Evolutionary conservation across 306 rosid genomes (phyloP), one percentile per base, ranked within the genome.

Genomic region (Cicer pinnatifidum): DNA sequence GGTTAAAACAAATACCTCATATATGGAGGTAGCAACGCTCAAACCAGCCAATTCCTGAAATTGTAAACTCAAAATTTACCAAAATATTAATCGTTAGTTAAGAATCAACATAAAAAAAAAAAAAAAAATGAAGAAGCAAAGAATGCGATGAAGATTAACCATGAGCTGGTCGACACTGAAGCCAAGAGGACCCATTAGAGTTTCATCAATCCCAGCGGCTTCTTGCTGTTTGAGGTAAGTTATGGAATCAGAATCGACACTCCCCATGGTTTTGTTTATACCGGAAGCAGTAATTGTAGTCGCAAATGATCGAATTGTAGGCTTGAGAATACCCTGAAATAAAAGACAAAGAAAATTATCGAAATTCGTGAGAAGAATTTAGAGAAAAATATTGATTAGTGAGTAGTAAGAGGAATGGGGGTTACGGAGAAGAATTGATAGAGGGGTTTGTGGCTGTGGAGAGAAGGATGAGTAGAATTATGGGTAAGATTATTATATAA

Each of bases 181-280:
- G 46, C 97, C 99, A 39, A 95, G 86, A 85, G 93, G 96, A 20
- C 97, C 99, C 99, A 95, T 95, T 60, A 94, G 96, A 10, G 83
- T 74, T 69, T 91, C 97, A 74, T 95, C 99, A 67, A 91, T 86
- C 88, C 90, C 93, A 52, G 96, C 89, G 8, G 99, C 99, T 71
- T 95, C 85, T 33, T 82, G 88, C 84, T 95, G 99, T 65, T 84
- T 73, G 19, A 94, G 81, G 78, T 86, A 87, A 75, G 97, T 88
- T 12, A 94, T 54, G 8, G 92, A 80, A 1, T 52, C 20, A 13
- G 76, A 53, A 85, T 86, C 88, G 46, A 62, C 74, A 62, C 50
- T 80, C 46, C 44, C 83, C 94, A 90, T 86, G 75, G 52, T 70
- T 71, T 52, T 79, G 35, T 5, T 28, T 3, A 28, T 28, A 1